Evolutionary conservation across 768 basidiomycete species (phyloP), one percentile per base, ranked within the genome.

Genomic region (Phylloporus sp.): DNA sequence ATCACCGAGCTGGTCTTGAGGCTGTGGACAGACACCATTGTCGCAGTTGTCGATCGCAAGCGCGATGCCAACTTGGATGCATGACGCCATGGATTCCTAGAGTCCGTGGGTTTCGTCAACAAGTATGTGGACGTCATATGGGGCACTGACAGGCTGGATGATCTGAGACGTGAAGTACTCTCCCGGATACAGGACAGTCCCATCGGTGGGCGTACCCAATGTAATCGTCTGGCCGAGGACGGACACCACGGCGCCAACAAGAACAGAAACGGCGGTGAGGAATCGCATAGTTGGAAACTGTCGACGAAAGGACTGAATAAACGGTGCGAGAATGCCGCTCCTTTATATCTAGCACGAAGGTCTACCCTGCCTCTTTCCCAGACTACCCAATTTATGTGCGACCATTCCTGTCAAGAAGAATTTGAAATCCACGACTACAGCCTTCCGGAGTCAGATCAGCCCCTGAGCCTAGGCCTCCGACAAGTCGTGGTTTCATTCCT

Each of bases 151-250:
- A 4, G 68, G 67, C 22, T 35, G 15, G 36, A 56, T 47, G 24
- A 68, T 18, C 26, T 64, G 58, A 20, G 57, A 44, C 1, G 49
- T 57, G 39, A 68, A 55, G n/a, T 31, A 46, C 32, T 62, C 7
- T 12, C 67, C 67, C 12, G 16, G 51, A 2, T 1, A 1, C 16
- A 68, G 28, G 28, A 60, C 42, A 6, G 54, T 32, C 12, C 68
- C 66, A 7, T 57, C 15, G 6, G 55, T 47, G 20, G 68, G 67
- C 27, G 41, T 7, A 26, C 61, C 63, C 6, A 70, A 47, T 29
- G 57, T 48, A 11, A 68, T 70, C 2, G 67, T 68, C 55, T 70
- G 68, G 9, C 59, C 57, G 9, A 68, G 29, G 12, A 54, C 59
- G 32, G 52, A 51, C 0, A 39, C 52, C 6, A 45, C 53, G 8